Base-by-base conservation (phyloP, 148 eudicot genomes). In the Camellia japonica region DNA sequence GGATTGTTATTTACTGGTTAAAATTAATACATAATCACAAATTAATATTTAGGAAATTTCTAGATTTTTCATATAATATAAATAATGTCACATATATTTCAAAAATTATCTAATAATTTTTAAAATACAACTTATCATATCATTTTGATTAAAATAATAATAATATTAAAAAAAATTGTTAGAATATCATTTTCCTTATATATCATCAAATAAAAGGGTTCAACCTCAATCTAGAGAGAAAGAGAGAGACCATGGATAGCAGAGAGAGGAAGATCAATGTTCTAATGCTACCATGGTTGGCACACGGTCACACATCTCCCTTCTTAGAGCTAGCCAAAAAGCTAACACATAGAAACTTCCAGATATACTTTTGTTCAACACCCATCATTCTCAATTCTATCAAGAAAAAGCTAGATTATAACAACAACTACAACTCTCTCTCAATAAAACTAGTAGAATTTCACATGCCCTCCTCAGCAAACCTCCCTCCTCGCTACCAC, bases 291-390 rank as follows among this genome's bases (percentile, higher is more conserved):
- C 71, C 71, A 77, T 77, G 79, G 79, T 16, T 77, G 51, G 61
- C 79, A 30, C 71, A 77, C 15, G 79, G 71, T 64, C 79, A 77
- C 47, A 64, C 65, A 13, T 77, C 79, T 14, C 71, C 69, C 10
- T 76, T 18, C 47, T 23, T 77, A 49, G 79, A 77, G 71, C 71
- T 64, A 20, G 79, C 79, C 49, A 77, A 77, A 18, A 77, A 76
- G 16, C 79, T 77, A 46, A 4, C 23, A 14, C 6, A 23, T 6
- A 77, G 60, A 77, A 77, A 77, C 46, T 77, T 64, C 79, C 9
- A 30, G 5, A 43, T 64, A 8, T 77, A 47, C 20, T 64, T 77
- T 0, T 77, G 71, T 12, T 77, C 71, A 1, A 77, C 79, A 4
- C 79, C 71, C 3, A 15, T 77, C 46, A 77, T 60, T 16, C 71